Evolutionary conservation across 169 alveolate genomes (phyloP), one percentile per base, ranked within the genome.

Genomic region (Besnoitia besnoiti): DNA sequence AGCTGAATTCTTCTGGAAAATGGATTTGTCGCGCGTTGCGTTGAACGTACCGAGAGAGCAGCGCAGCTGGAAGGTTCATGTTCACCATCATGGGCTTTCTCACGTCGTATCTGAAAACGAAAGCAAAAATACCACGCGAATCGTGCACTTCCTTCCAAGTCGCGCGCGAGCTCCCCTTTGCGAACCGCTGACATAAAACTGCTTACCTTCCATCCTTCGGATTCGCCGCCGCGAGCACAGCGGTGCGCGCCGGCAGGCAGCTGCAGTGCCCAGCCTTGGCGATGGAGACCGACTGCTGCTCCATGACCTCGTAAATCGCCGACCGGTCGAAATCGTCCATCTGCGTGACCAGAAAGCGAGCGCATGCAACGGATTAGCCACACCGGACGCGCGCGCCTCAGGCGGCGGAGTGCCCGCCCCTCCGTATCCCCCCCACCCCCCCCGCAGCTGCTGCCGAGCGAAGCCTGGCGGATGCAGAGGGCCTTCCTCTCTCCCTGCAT

Each of bases 301-400:
- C 99, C 99, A 99, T 99, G 37, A 99, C 99, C 94, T 99, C 99
- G 92, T 99, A 99, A 76, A 99, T 98, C 49, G 99, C 99, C 21
- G 99, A 97, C 93, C 99, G 96, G 94, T 99, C 99, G 87, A 97
- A 95, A 90, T 98, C 99, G 77, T 91, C 90, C 90, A 96, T 97
- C 94, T 99, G n/a, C n/a, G n/a, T n/a, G n/a, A n/a, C n/a, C n/a
- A n/a, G 98, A 98, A 95, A 93, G 99, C 98, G 21, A 99, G 5
- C 14, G 24, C 5, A 14, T 14, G 14, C 24, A 49, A 49, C 55
- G 55, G 5, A 5, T 49, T 14, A 8, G 5, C 55, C 55, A 14
- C 55, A 49, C n/a, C n/a, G n/a, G n/a, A n/a, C n/a, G n/a, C n/a
- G n/a, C n/a, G n/a, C n/a, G n/a, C n/a, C n/a, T n/a, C n/a, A n/a